A percentile compares a stretch with the other conserved stretches of the same genome.
These are phyloP conservation scores for Calcarisporium arbuscula DNA, from an alignment of 2,329 filamentous ascomycete species.

Conservation along the genomic window DNA sequence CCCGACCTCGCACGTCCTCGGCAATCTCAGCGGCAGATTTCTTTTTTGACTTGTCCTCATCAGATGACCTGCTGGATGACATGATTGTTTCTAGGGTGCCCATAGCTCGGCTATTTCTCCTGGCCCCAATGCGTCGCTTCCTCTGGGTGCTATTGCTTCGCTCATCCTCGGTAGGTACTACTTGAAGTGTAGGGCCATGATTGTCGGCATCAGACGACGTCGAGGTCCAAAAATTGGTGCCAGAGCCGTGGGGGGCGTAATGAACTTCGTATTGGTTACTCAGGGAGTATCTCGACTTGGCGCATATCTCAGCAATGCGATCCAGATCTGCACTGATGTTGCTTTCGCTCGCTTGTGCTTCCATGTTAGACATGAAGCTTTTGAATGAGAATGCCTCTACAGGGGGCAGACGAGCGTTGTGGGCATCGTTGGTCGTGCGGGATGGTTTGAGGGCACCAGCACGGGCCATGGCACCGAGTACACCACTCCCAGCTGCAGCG, in stretches of 20 bases:
- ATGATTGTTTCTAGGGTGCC: slow-evolving; percentile 62
- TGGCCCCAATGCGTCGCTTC: slow-evolving; percentile 33
- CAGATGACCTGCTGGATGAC: slow-evolving; percentile 58
- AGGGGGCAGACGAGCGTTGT: slow-evolving; percentile 47
- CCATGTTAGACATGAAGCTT: slow-evolving; percentile 53
- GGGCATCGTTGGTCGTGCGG: slow-evolving; percentile 29
- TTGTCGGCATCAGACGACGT: slow-evolving; percentile 23
- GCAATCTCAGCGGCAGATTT: slow-evolving; percentile 52
- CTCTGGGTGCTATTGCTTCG: slow-evolving; percentile 28
- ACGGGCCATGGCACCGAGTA: slow-evolving; percentile 37
- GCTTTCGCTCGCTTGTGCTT: slow-evolving; percentile 34
- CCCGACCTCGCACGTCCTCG: slow-evolving; percentile 46
- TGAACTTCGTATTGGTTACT: slow-evolving; percentile 64
- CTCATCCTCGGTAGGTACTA: slow-evolving; percentile 51
- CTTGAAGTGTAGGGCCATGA: slow-evolving; percentile 50
- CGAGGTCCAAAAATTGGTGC: slow-evolving; percentile 37
- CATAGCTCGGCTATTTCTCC: slow-evolving; percentile 49
- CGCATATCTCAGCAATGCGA: slow-evolving; percentile 61
- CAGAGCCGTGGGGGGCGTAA: slow-evolving; percentile 55
- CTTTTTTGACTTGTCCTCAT: slow-evolving; percentile 55
- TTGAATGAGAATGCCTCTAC: slow-evolving; percentile 60
- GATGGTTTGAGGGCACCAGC: slow-evolving; percentile 31
- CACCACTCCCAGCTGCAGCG: slow-evolving; percentile 29
- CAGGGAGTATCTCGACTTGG: slow-evolving; percentile 56
- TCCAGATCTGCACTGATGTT: slow-evolving; percentile 54